Evolutionary conservation across 2,329 filamentous ascomycete genomes (phyloP).

Genomic region (Clarireedia monteithiana): DNA sequence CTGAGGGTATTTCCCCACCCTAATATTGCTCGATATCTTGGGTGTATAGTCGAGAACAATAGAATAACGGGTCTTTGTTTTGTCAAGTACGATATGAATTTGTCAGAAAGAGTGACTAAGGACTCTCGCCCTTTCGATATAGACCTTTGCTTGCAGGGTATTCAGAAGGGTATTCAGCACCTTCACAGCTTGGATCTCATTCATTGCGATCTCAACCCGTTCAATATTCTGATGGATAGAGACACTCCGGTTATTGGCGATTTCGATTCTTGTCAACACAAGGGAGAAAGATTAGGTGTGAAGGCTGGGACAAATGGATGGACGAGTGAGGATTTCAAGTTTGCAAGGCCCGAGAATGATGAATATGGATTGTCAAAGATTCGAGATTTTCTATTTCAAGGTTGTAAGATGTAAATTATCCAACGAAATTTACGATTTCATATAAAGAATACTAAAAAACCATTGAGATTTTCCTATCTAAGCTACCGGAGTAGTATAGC

Average conservation of each 20-base stretch:
- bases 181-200: slow-evolving; percentile 25
- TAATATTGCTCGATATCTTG: slow-evolving; percentile 26
- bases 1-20: slow-evolving; percentile 19
- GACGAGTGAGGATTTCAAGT: slow-evolving; percentile 9
- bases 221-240: slow-evolving; percentile 28
- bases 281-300: slow-evolving; percentile 10
- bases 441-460: too few species aligned
- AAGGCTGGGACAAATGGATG: slow-evolving; percentile 10
- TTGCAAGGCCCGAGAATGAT: slow-evolving; percentile 10
- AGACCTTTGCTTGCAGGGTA: neutral
- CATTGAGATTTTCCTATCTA: too few species aligned
- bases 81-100: neutral
- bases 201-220: slow-evolving; percentile 28
- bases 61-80: slow-evolving; percentile 13
- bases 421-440: too few species aligned
- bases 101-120: neutral
- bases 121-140: neutral
- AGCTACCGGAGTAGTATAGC: too few species aligned
- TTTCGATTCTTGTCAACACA: slow-evolving; percentile 26
- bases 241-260: slow-evolving; percentile 25
- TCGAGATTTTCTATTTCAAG: neutral
- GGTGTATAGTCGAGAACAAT: slow-evolving; percentile 15
- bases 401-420: too few species aligned
- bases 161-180: neutral
- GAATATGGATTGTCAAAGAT: slow-evolving; percentile 8